Conservation (phyloP, 768 basidiomycete species). For the Mrakia gelida region DNA sequence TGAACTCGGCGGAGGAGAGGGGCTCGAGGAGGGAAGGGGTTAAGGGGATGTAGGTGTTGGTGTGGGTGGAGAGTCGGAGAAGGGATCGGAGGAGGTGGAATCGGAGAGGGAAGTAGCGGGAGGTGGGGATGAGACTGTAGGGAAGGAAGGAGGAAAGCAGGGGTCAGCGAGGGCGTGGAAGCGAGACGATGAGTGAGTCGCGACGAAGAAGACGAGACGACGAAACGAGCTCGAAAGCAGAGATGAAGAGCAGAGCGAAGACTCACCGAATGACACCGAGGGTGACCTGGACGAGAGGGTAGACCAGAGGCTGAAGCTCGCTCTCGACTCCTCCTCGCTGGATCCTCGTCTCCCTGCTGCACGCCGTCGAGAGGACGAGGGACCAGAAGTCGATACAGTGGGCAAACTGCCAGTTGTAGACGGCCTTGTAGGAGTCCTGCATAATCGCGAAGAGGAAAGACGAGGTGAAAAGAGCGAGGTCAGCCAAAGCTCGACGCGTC, state of each 20-base stretch:
- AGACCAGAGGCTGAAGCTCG: constrained; percentile 80
- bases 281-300: constrained; percentile 90
- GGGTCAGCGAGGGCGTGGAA: background rate
- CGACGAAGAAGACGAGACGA: too few species aligned
- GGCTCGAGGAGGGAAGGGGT: constrained; percentile 82
- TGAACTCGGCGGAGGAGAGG: constrained; percentile 65
- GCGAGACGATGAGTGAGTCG: constrained; percentile 39
- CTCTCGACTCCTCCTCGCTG: constrained; percentile 58
- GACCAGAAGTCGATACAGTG: constrained; percentile 97
- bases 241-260: too few species aligned
- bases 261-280: constrained; percentile 71
- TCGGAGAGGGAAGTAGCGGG: constrained; percentile 91
- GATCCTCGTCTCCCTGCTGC: constrained; percentile 57
- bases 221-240: too few species aligned
- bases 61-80: constrained; percentile 76
- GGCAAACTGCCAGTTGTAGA: constrained; percentile 98
- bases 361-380: constrained; percentile 76
- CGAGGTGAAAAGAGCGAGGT: background rate
- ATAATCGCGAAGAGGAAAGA: background rate
- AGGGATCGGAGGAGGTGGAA: constrained; percentile 86
- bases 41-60: constrained; percentile 79
- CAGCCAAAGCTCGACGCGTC: constrained; percentile 32
- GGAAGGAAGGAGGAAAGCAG: background rate
- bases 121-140: constrained; percentile 75
- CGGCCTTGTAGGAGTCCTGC: constrained; percentile 84